Percentiles rank a stretch among this genome's conserved stretches.
phyloP scores from a whole-genome alignment of 306 rosid genomes.

The Abrus pulchellus region DNA sequence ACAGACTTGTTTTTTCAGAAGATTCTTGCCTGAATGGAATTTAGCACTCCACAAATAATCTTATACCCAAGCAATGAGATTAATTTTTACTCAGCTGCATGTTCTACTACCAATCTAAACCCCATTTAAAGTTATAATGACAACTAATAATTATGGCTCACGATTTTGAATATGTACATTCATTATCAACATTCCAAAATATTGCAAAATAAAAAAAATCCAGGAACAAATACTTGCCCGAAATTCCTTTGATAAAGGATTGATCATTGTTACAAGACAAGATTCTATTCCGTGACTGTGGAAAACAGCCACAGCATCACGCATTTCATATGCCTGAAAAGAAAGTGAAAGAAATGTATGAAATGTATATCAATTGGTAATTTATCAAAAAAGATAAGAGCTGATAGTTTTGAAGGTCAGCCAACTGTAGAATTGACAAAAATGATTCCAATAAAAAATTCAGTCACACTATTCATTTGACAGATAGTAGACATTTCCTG shows the following conservation, averaged over 20 bases:
- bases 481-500: slow-evolving; percentile 35
- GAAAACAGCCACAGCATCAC: slow-evolving; percentile 87
- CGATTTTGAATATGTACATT: slow-evolving; percentile 29
- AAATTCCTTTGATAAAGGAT: slow-evolving; percentile 88
- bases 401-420: slow-evolving; percentile 17
- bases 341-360: slow-evolving; percentile 35
- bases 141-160: slow-evolving; percentile 25
- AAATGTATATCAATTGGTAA: slow-evolving; percentile 30
- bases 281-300: slow-evolving; percentile 96
- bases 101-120: slow-evolving; percentile 36
- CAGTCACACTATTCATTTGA: slow-evolving; percentile 27
- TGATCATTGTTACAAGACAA: slow-evolving; percentile 89
- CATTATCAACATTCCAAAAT: slow-evolving; percentile 33
- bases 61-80: slow-evolving; percentile 26
- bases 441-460: slow-evolving; percentile 21
- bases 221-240: slow-evolving; percentile 66
- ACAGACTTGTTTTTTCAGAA: neutral
- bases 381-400: slow-evolving; percentile 26
- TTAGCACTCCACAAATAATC: slow-evolving; percentile 23
- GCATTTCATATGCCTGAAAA: slow-evolving; percentile 83
- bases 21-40: neutral
- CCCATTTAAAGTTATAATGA: slow-evolving; percentile 31
- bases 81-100: slow-evolving; percentile 10
- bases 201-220: neutral
- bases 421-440: slow-evolving; percentile 37